Conservation (phyloP, 169 alveolate species). For the Plasmodium berghei region DNA sequence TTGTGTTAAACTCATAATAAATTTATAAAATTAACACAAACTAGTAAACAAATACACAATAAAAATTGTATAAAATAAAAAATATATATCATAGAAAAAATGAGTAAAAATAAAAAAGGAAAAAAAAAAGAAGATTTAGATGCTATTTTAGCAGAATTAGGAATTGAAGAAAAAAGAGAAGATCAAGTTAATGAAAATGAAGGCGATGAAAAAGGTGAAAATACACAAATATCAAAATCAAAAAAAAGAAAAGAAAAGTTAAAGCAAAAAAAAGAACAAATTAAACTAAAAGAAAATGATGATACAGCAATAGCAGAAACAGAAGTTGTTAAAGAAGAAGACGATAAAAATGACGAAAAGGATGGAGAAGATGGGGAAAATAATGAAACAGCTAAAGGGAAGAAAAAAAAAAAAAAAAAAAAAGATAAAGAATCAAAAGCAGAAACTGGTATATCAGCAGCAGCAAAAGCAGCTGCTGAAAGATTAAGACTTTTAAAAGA, state of each 20-base stretch:
- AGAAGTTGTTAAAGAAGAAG: conserved; percentile 38
- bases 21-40: too few relatives aligned
- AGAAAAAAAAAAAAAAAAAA: conserved; percentile 79
- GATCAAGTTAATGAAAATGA: conserved; percentile 48
- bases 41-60: too few relatives aligned
- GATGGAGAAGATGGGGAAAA: conserved; percentile 51
- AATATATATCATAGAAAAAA: neutral
- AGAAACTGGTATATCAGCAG: conserved; percentile 79
- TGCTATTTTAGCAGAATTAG: conserved; percentile 52
- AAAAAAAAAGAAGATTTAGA: conserved; percentile 55
- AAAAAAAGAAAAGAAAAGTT: conserved; percentile 73
- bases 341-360: conserved; percentile 27
- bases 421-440: conserved; percentile 58
- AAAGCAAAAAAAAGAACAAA: conserved; percentile 73
- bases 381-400: conserved; percentile 78
- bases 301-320: conserved; percentile 17
- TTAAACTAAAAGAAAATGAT: conserved; percentile 62
- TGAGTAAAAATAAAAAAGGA: conserved; percentile 77
- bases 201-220: conserved; percentile 10
- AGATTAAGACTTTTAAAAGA: conserved; percentile 83
- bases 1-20: too few relatives aligned
- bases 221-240: conserved; percentile 42
- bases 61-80: too few relatives aligned
- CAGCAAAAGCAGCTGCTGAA: conserved; percentile 89
- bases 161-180: conserved; percentile 47